Evolutionary conservation across 1,284 basidiomycete species (phyloP).

Genomic region (Ustilago hordei): DNA sequence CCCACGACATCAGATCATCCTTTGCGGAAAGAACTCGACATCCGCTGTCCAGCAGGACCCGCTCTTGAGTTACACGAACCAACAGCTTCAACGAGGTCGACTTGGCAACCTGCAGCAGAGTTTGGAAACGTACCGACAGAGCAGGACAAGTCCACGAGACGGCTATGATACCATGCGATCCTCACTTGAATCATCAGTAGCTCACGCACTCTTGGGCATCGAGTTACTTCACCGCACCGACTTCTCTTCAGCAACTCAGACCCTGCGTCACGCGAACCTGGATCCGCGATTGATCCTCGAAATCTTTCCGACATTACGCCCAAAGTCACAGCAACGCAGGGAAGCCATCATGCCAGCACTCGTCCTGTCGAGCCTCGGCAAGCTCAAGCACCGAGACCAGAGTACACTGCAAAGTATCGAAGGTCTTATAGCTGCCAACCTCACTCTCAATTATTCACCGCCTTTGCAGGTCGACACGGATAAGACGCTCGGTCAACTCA

Average conservation of each 20-base stretch:
- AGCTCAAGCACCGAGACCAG: slow-evolving; percentile 5
- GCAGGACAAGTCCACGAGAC: not conserved
- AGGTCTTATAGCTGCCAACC: slow-evolving; percentile 31
- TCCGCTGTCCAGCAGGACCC: slow-evolving; percentile 33
- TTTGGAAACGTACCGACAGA: slow-evolving; percentile 13
- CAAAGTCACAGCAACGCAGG: not conserved
- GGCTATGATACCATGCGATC: slow-evolving; percentile 1
- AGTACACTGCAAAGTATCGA: slow-evolving; percentile 28
- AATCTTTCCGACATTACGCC: slow-evolving; percentile 25
- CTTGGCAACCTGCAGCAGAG: slow-evolving; percentile 22
- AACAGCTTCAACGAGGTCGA: slow-evolving; percentile 37
- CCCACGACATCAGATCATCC: slow-evolving; percentile 20
- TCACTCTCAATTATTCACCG: slow-evolving; percentile 56
- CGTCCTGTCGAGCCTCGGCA: slow-evolving; percentile 18
- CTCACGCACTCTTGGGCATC: slow-evolving; percentile 40
- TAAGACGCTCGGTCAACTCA: slow-evolving; percentile 25
- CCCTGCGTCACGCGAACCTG: slow-evolving; percentile 27
- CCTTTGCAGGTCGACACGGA: slow-evolving; percentile 35
- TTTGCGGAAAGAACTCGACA: slow-evolving; percentile 44
- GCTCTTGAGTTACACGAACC: slow-evolving; percentile 19
- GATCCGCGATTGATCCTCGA: slow-evolving; percentile 50
- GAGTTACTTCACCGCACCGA: slow-evolving; percentile 39
- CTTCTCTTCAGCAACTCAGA: slow-evolving; percentile 36
- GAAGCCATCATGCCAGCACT: slow-evolving; percentile 36
- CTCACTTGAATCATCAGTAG: slow-evolving; percentile 24